Evolutionary conservation across 306 rosid species (phyloP).

Genomic region (Neltuma alba): DNA sequence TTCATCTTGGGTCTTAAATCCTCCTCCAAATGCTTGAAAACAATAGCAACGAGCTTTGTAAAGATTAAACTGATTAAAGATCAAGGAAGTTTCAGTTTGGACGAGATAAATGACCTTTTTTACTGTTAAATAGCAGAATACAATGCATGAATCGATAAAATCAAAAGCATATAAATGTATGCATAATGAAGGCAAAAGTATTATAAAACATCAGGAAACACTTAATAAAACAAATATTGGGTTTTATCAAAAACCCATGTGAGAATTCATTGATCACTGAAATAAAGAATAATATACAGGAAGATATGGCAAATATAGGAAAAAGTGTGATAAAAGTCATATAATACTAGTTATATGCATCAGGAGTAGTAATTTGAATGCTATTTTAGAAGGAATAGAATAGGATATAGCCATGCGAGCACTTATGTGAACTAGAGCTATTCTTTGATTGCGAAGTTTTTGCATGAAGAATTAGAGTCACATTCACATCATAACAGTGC

Average conservation of each 20-base stretch:
- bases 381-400: slow-evolving; percentile 28
- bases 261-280: slow-evolving; percentile 59
- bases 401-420: slow-evolving; percentile 31
- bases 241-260: slow-evolving; percentile 75
- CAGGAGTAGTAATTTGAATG: neutral
- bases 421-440: neutral
- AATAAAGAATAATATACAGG: slow-evolving; percentile 14
- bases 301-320: slow-evolving; percentile 28
- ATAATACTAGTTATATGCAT: neutral
- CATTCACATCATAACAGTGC: slow-evolving; percentile 2
- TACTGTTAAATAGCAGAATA: too few species aligned
- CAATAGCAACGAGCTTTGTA: too few species aligned
- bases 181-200: too few species aligned
- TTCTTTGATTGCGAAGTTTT: neutral
- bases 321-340: slow-evolving; percentile 13
- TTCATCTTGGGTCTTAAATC: too few species aligned
- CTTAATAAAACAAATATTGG: too few species aligned
- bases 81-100: too few species aligned
- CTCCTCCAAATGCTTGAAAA: too few species aligned
- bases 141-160: too few species aligned
- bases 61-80: too few species aligned
- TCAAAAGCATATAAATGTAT: too few species aligned
- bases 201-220: too few species aligned
- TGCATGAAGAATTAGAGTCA: slow-evolving; percentile 35
- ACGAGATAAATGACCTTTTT: too few species aligned